Percentiles rank a stretch among this genome's conserved stretches.
Evolutionary conservation across 2,329 filamentous ascomycete genomes (phyloP).

Genomic region (Diaporthe ampelina): DNA sequence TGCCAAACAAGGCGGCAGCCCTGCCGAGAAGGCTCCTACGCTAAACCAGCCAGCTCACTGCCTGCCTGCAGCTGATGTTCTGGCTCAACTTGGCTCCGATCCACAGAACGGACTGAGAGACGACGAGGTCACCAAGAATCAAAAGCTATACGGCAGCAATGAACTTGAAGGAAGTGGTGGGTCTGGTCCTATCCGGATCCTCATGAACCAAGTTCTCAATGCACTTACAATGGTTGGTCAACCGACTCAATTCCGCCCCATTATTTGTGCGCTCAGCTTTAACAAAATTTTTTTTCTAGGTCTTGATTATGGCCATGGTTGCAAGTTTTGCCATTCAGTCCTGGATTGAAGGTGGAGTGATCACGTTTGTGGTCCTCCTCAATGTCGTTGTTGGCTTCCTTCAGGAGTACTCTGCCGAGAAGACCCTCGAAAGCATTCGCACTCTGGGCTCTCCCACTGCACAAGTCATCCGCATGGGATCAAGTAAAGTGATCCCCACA

Average conservation of each 20-base stretch:
- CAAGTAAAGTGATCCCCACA: not conserved
- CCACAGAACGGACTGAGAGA: not conserved
- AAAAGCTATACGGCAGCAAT: not conserved
- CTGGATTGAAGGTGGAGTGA: slow-evolving; percentile 69
- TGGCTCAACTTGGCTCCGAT: not conserved
- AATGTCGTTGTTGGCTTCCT: slow-evolving; percentile 56
- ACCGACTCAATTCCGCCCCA: too few relatives aligned
- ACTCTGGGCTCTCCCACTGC: not conserved
- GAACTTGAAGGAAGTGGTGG: not conserved
- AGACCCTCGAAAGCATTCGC: not conserved
- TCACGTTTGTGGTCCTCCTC: slow-evolving; percentile 64
- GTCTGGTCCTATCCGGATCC: not conserved
- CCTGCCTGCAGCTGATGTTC: not conserved
- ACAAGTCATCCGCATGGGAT: not conserved
- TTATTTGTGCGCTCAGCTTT: not conserved
- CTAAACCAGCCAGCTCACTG: not conserved
- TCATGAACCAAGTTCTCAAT: slow-evolving; percentile 69
- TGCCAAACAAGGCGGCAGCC: not conserved
- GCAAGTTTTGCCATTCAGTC: slow-evolving; percentile 64
- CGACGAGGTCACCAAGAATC: not conserved
- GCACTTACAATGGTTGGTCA: slow-evolving; percentile 49
- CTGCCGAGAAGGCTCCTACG: not conserved
- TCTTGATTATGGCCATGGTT: slow-evolving; percentile 63
- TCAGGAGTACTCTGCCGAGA: slow-evolving; percentile 1
- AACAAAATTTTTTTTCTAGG: slow-evolving; percentile 64